Percentiles rank a stretch among this genome's conserved stretches.
Evolutionary conservation across 1,284 basidiomycete species (phyloP).

Genomic region (Cutaneotrichosporon sp.): DNA sequence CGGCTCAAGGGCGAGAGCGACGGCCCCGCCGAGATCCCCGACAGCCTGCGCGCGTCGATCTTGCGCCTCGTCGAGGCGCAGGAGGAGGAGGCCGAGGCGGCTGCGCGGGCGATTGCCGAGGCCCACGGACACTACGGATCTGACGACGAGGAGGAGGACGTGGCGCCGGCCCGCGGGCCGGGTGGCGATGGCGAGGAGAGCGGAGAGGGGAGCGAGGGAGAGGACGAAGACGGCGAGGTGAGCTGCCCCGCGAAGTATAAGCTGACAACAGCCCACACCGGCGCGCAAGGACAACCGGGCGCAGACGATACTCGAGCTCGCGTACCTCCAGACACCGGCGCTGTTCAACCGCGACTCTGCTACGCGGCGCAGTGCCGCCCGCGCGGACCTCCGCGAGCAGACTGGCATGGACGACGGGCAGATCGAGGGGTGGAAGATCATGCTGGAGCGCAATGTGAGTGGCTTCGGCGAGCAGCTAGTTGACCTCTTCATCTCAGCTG

Average conservation of each 20-base stretch:
- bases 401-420: slow-evolving; percentile 72
- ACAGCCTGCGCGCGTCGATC: slow-evolving; percentile 76
- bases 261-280: slow-evolving; percentile 6
- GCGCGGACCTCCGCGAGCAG: slow-evolving; percentile 65
- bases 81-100: slow-evolving; percentile 66
- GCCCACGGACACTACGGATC: slow-evolving; percentile 21
- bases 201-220: slow-evolving; percentile 30
- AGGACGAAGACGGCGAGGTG: slow-evolving; percentile 27
- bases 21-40: slow-evolving; percentile 60
- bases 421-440: slow-evolving; percentile 82
- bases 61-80: slow-evolving; percentile 72
- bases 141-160: slow-evolving; percentile 53
- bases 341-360: slow-evolving; percentile 73
- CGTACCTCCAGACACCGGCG: slow-evolving; percentile 71
- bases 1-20: slow-evolving; percentile 58
- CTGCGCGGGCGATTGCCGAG: slow-evolving; percentile 55
- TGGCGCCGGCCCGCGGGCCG: background rate
- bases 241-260: background rate
- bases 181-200: slow-evolving; percentile 54
- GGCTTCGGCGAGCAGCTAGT: background rate
- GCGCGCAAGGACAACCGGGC: slow-evolving; percentile 4
- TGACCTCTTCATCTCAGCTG: too few species aligned
- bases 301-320: slow-evolving; percentile 70
- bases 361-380: slow-evolving; percentile 67
- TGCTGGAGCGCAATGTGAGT: slow-evolving; percentile 80